These are phyloP conservation scores for Colletotrichum gloeosporioides DNA, from an alignment of 2,329 filamentous ascomycete genomes.

Conservation along the genomic window DNA sequence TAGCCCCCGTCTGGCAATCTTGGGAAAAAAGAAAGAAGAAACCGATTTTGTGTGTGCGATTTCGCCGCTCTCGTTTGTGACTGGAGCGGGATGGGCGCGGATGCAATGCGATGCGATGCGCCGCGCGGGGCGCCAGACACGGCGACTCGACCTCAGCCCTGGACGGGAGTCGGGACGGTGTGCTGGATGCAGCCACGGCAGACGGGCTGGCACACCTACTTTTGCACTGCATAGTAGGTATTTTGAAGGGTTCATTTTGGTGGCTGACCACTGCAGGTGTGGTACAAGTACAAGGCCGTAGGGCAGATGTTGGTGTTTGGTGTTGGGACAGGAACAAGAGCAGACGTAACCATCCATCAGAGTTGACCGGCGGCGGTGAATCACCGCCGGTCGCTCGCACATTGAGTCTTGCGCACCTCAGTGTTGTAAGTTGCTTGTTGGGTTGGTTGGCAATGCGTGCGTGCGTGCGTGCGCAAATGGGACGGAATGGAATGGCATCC, in stretches of 20 bases:
- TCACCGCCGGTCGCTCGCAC: neutral
- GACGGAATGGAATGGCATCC: neutral
- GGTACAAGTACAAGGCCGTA: neutral
- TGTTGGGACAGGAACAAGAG: neutral
- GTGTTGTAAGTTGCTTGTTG: neutral
- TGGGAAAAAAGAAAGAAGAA: neutral
- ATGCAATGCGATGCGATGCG: slow-evolving; percentile 18
- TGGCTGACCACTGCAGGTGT: neutral
- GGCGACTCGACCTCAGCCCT: neutral
- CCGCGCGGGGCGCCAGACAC: neutral
- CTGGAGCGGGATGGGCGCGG: slow-evolving; percentile 14
- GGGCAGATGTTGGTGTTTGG: neutral
- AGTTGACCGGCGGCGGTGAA: neutral
- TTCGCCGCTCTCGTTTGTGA: neutral
- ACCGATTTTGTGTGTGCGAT: neutral
- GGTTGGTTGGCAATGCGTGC: neutral
- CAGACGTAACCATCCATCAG: neutral
- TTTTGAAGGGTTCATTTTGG: neutral
- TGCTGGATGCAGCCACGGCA: slow-evolving; percentile 14
- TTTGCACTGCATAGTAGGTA: neutral
- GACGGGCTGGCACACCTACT: neutral
- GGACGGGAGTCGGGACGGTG: neutral
- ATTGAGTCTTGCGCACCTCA: neutral
- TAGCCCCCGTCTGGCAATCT: neutral
- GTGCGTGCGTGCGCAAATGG: neutral